phyloP scores from a whole-genome alignment of 192 early-diverging fungal genomes.

The Gigaspora rosea region DNA sequence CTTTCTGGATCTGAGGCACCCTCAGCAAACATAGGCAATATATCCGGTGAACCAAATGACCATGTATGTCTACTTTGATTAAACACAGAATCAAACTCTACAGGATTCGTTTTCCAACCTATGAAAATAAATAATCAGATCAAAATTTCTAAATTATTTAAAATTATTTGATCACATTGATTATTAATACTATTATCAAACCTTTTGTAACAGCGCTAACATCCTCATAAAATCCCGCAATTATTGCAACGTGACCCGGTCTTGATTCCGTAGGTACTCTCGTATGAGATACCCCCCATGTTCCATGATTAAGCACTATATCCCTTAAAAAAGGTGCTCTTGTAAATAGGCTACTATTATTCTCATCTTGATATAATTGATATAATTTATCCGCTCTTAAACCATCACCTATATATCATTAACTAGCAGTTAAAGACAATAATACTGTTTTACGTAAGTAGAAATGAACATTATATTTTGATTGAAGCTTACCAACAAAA shows the following conservation, averaged over 20 bases:
- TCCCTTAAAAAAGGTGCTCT: conserved; percentile 60
- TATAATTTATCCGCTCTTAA: conserved; percentile 91
- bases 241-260: conserved; percentile 96
- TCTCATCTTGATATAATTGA: conserved; percentile 63
- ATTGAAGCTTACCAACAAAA: conserved; percentile 66
- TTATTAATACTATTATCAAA: conserved; percentile 26
- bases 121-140: not conserved
- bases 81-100: conserved; percentile 96
- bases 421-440: not conserved
- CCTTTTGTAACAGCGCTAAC: conserved; percentile 96
- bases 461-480: not conserved
- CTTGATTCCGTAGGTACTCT: conserved; percentile 94
- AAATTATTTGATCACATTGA: not conserved
- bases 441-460: not conserved
- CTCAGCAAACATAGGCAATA: conserved; percentile 93
- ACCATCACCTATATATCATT: conserved; percentile 73
- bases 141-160: not conserved
- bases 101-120: conserved; percentile 97
- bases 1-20: conserved; percentile 79
- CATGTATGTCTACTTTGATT: conserved; percentile 93
- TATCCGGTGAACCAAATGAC: conserved; percentile 98
- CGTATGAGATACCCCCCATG: conserved; percentile 88
- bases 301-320: conserved; percentile 60
- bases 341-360: conserved; percentile 42
- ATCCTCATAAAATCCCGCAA: conserved; percentile 98